Evolutionary conservation across 2,329 filamentous ascomycete genomes (phyloP).

Genomic region (Cladorrhinum sp.): DNA sequence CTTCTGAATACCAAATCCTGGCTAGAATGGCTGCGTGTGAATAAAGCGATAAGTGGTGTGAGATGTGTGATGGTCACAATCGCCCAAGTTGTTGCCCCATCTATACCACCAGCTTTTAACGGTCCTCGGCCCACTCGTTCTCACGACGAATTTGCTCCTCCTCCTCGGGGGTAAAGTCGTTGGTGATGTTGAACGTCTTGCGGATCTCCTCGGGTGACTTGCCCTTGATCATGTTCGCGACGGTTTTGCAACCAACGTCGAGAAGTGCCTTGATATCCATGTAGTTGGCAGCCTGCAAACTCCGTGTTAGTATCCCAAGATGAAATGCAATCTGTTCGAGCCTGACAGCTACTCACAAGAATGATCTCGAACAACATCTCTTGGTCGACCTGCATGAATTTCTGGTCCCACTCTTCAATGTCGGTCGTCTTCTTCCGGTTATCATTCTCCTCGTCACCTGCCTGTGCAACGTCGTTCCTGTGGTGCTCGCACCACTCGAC

Average conservation of each 20-base stretch:
- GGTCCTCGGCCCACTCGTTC: conserved; percentile 89
- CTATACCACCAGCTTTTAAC: conserved; percentile 42
- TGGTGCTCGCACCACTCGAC: conserved; percentile 98
- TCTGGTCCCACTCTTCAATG: conserved; percentile 99
- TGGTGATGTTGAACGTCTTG: conserved; percentile 99
- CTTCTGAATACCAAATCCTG: background rate
- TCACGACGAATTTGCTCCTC: conserved; percentile 95
- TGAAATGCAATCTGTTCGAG: background rate
- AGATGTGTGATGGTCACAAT: no score
- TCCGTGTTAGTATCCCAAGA: conserved; percentile 19
- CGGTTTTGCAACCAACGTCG: conserved; percentile 98
- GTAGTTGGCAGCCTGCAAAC: conserved; percentile 82
- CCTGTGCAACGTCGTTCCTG: conserved; percentile 78
- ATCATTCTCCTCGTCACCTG: conserved; percentile 85
- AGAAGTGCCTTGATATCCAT: conserved; percentile 98
- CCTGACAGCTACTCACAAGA: conserved; percentile 58
- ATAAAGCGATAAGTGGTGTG: background rate
- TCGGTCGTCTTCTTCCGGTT: conserved; percentile 97
- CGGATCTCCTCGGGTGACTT: conserved; percentile 99
- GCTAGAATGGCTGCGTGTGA: background rate
- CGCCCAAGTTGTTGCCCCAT: background rate
- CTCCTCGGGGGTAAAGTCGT: conserved; percentile 98
- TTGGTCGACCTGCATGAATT: conserved; percentile 99
- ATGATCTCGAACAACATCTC: conserved; percentile 99
- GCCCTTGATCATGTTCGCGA: conserved; percentile 99